Base-by-base conservation (phyloP, 768 basidiomycete genomes). In the Podaxis sp. region DNA sequence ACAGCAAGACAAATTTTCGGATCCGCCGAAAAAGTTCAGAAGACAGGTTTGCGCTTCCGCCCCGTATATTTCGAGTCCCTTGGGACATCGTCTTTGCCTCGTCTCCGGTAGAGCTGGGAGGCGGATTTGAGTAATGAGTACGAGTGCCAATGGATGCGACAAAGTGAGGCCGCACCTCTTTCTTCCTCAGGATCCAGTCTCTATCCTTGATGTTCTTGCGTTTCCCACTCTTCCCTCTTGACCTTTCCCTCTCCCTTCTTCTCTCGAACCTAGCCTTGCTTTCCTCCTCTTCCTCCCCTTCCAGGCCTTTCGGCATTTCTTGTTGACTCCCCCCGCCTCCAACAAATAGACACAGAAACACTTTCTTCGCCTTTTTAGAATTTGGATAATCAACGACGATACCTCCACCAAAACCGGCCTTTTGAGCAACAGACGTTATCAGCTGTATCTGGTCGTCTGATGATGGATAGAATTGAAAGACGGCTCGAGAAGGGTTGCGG, bases 351-450 rank as follows among this genome's bases (percentile, higher is more conserved):
- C 95, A 96, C 63, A 99, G 71, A 73, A 95, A 99, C 61, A 98
- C 90, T 76, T 98, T 99, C 70, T 84, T 86, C 22, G 95, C 96
- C 74, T 96, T 99, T 69, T 91, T 92, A 0, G 94, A 96, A 75
- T 98, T 97, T 1, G 96, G 96, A 72, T 94, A 99, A 76, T 99
- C 97, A 41, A 99, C 92, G 24, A 98, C 91, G 38, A 99, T 75
- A 64, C 97, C 97, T 57, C 97, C 97, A 3, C 95, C 94, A 73
- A 99, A 99, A 1, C 97, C 97, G 6, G 96, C 94, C 68, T 87
- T 90, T 70, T 94, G 94, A 2, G 97, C 97, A 66, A 88, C 89
- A 2, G 89, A 88, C 6, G 96, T 96, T 69, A 98, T 95, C 59
- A 99, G 84, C 67, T 93, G 92, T 68, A 98, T 89, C 76, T 99